Evolutionary conservation across 305 asterid species (phyloP).

Genomic region (Solanum hybrid): DNA sequence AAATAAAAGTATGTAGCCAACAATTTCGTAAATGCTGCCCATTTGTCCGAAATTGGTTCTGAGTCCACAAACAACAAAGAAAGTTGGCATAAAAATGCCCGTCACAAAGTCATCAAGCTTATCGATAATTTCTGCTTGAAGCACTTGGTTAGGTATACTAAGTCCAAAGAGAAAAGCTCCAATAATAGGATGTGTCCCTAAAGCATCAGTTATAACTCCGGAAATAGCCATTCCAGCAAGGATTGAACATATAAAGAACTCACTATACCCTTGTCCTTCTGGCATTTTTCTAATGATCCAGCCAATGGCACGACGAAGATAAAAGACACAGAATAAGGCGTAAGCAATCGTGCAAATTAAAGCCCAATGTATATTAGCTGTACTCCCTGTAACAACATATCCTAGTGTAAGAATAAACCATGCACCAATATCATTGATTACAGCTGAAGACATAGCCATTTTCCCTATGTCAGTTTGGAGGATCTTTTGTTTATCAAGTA

Average conservation of each 20-base stretch:
- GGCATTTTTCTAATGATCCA: conserved; percentile 56
- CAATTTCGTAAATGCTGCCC: conserved; percentile 15
- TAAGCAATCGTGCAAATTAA: conserved; percentile 35
- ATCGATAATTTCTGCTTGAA: conserved; percentile 58
- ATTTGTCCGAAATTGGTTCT: conserved; percentile 35
- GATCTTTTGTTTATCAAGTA: conserved; percentile 60
- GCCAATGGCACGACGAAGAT: conserved; percentile 46
- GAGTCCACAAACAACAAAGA: conserved; percentile 67
- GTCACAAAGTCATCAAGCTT: conserved; percentile 66
- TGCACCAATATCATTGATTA: conserved; percentile 39
- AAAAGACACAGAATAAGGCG: conserved; percentile 26
- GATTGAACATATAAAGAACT: conserved; percentile 62
- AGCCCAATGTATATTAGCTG: conserved; percentile 21
- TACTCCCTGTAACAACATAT: conserved; percentile 26
- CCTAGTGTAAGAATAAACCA: conserved; percentile 62
- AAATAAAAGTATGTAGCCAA: conserved; percentile 21
- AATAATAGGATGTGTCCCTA: conserved; percentile 86
- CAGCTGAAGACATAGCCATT: conserved; percentile 45
- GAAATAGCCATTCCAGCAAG: conserved; percentile 40
- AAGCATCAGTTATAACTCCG: conserved; percentile 50
- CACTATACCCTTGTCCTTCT: conserved; percentile 82
- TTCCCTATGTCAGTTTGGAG: conserved; percentile 70
- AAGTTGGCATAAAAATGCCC: conserved; percentile 76
- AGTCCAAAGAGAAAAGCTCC: conserved; percentile 83
- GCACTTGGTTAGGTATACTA: conserved; percentile 56